A percentile compares a stretch with the other conserved stretches of the same genome.
Evolutionary conservation across 371 early-diverging fungal genomes (phyloP).

Genomic region (Mortierella sp.): DNA sequence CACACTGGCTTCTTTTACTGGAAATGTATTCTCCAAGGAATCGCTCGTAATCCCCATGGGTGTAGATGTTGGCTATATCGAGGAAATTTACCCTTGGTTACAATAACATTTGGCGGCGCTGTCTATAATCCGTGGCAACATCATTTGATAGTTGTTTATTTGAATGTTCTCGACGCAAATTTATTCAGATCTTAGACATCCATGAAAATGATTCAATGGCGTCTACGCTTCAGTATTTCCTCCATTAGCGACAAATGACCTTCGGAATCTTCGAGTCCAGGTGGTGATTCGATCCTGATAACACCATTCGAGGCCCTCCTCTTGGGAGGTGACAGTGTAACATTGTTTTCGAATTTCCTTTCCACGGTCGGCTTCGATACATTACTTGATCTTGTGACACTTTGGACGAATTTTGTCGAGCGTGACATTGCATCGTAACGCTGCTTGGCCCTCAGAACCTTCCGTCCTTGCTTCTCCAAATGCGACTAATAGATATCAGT

Average conservation of each 20-base stretch:
- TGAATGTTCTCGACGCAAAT: too few species aligned
- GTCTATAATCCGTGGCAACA: too few species aligned
- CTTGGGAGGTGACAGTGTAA: constrained; percentile 1
- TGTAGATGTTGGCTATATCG: constrained; percentile 56
- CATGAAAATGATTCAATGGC: too few species aligned
- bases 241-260: too few species aligned
- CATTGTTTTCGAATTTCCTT: constrained; percentile 1
- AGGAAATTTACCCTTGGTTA: too few species aligned
- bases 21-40: constrained; percentile 62
- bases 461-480: constrained; percentile 29
- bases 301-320: constrained; percentile 1
- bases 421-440: constrained; percentile 6
- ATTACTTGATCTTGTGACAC: constrained; percentile 1
- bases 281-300: constrained; percentile 1
- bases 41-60: constrained; percentile 57
- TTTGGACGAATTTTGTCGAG: constrained; percentile 1
- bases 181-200: too few species aligned
- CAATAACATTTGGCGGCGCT: too few species aligned
- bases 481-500: constrained; percentile 7
- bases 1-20: constrained; percentile 57
- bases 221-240: too few species aligned
- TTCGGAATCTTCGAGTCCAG: neutral
- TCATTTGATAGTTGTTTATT: too few species aligned
- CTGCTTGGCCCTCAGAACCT: constrained; percentile 6
- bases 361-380: constrained; percentile 1